Percentiles rank a stretch among this genome's conserved stretches.
phyloP scores from a whole-genome alignment of 176 grass and related monocot species.

The Musa troglodytarum region DNA sequence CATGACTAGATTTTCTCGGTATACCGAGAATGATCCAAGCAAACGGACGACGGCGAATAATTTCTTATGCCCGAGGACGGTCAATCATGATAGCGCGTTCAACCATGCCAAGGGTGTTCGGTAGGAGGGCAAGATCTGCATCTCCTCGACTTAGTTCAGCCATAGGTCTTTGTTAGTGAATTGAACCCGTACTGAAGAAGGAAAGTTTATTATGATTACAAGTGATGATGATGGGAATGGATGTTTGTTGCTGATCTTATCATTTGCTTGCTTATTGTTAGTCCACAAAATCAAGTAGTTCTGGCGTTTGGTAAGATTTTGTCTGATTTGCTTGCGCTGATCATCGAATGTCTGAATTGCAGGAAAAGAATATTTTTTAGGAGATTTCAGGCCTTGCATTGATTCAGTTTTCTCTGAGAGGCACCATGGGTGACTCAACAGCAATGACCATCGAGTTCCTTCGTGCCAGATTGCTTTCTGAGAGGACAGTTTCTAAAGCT shows the following conservation, averaged over 20 bases:
- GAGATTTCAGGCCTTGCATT: neutral
- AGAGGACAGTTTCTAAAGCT: constrained; percentile 77
- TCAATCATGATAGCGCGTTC: too few species aligned
- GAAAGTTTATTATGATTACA: neutral
- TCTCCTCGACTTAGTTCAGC: neutral
- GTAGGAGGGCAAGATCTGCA: neutral
- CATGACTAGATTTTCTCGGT: neutral
- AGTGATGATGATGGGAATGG: neutral
- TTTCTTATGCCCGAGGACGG: too few species aligned
- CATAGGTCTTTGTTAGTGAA: neutral
- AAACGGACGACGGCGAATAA: too few species aligned
- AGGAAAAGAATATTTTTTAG: neutral
- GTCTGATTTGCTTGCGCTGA: neutral
- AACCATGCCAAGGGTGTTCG: neutral
- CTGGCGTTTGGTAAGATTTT: neutral
- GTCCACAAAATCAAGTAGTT: neutral
- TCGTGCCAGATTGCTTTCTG: constrained; percentile 85
- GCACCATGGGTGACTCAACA: constrained; percentile 50
- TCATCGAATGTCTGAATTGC: too few species aligned
- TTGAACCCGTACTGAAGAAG: neutral
- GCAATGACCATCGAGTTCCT: constrained; percentile 97
- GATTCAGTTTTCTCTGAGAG: neutral
- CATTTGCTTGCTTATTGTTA: neutral
- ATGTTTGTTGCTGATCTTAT: neutral
- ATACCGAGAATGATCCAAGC: neutral